Conservation (phyloP, 192 early-diverging fungal genomes). For the Coemansia pectinata region DNA sequence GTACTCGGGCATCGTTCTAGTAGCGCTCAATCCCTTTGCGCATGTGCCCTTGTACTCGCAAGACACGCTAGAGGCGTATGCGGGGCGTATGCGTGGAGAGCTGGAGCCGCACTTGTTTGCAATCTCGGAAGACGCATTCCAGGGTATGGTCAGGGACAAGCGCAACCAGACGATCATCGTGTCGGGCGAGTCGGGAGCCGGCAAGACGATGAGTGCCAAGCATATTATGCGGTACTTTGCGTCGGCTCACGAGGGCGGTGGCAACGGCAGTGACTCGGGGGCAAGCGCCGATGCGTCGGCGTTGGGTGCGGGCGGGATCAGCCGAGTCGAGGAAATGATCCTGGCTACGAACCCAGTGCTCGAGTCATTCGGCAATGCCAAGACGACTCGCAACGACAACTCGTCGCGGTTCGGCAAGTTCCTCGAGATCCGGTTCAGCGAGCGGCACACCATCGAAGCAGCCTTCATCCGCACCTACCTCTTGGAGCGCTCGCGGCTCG, state of each 20-base stretch:
- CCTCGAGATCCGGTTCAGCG: constrained; percentile 94
- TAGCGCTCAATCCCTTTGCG: constrained; percentile 96
- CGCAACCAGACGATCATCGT: constrained; percentile 98
- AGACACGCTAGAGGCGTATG: constrained; percentile 90
- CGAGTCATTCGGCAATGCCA: constrained; percentile 99
- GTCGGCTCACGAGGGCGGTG: constrained; percentile 64
- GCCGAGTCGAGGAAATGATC: constrained; percentile 75
- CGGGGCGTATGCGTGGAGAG: constrained; percentile 89
- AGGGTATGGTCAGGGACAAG: constrained; percentile 89
- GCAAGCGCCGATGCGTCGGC: no score
- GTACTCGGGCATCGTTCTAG: constrained; percentile 97
- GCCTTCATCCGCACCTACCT: constrained; percentile 96
- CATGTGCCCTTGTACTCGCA: constrained; percentile 86
- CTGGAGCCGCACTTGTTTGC: constrained; percentile 99
- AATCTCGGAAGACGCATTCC: constrained; percentile 97
- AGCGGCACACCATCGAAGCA: constrained; percentile 80
- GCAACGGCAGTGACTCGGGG: background rate
- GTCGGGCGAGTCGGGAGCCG: constrained; percentile 95
- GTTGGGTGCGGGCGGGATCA: constrained; percentile 33
- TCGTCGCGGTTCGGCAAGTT: constrained; percentile 98
- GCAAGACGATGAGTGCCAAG: constrained; percentile 95
- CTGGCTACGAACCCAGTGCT: constrained; percentile 98
- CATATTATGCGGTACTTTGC: constrained; percentile 99
- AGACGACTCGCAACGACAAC: constrained; percentile 99
- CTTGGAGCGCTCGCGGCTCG: constrained; percentile 92